Percentiles rank a stretch among this genome's conserved stretches.
Evolutionary conservation across 352 stramenopile genomes (phyloP).

Genomic region (Phytophthora meadii): DNA sequence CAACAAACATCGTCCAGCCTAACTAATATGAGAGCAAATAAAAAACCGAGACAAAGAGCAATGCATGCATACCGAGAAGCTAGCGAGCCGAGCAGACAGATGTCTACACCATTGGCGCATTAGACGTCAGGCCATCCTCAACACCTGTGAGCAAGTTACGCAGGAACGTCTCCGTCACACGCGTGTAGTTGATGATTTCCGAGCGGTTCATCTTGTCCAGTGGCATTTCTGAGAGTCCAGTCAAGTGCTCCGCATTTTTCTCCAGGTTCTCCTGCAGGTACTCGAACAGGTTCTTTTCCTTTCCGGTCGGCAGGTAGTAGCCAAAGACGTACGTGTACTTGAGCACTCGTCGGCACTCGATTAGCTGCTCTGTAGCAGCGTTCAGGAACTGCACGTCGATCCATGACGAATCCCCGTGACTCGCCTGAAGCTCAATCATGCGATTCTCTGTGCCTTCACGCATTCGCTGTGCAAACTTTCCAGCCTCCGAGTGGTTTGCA

Average conservation of each 20-base stretch:
- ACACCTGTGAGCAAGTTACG: conserved; percentile 91
- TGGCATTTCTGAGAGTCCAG: conserved; percentile 90
- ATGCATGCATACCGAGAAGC: conserved; percentile 31
- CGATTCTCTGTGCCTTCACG: conserved; percentile 94
- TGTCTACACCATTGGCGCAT: conserved; percentile 39
- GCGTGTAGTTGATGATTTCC: conserved; percentile 95
- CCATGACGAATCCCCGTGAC: conserved; percentile 91
- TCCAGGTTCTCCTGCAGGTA: conserved; percentile 95
- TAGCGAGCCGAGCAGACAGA: conserved; percentile 12
- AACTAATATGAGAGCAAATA: conserved; percentile 43
- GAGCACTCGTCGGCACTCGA: conserved; percentile 98
- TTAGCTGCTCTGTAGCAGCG: conserved; percentile 95
- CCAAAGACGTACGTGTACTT: conserved; percentile 99
- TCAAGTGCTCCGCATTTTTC: conserved; percentile 94
- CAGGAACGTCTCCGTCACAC: conserved; percentile 94
- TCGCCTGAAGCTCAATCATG: conserved; percentile 97
- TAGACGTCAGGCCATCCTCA: conserved; percentile 87
- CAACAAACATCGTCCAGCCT: conserved; percentile 31
- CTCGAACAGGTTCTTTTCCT: conserved; percentile 95
- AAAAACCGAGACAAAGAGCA: conserved; percentile 40
- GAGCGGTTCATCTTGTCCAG: conserved; percentile 93
- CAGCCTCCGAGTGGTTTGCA: conserved; percentile 95
- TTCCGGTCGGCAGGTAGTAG: conserved; percentile 92
- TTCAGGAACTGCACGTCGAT: conserved; percentile 99
- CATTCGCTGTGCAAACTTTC: conserved; percentile 97